Conservation (phyloP, 208 protist genomes). For the Endotrypanum monterogeii region DNA sequence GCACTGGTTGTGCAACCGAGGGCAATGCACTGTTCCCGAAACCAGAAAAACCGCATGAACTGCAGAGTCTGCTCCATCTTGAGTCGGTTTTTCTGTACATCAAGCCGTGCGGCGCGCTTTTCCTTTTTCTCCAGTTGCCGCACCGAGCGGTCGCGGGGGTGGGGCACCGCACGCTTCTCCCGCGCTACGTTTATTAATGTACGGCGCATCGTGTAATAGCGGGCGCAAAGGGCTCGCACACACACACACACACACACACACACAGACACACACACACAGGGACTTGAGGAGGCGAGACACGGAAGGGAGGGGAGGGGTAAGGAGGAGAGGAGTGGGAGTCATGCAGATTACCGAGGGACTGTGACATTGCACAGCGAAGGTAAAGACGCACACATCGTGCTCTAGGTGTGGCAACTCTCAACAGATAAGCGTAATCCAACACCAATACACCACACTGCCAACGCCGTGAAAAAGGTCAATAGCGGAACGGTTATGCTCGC, state of each 20-base stretch:
- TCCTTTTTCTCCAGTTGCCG: constrained; percentile 69
- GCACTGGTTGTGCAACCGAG: constrained; percentile 37
- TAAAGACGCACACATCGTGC: not conserved
- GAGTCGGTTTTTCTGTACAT: constrained; percentile 37
- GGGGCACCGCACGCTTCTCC: constrained; percentile 38
- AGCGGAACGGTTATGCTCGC: not conserved
- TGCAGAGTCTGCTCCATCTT: constrained; percentile 42
- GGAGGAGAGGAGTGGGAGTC: not conserved
- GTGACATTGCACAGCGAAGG: not conserved
- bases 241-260: no score
- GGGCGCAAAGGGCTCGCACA: not conserved
- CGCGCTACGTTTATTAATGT: constrained; percentile 29
- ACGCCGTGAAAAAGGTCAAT: not conserved
- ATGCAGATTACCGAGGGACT: not conserved
- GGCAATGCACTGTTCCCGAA: constrained; percentile 69
- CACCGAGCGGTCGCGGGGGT: constrained; percentile 74
- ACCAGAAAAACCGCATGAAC: constrained; percentile 71
- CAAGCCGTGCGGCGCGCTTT: constrained; percentile 43
- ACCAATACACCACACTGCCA: not conserved
- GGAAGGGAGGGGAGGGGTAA: not conserved
- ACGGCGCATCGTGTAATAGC: constrained; percentile 25
- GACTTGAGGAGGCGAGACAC: not conserved
- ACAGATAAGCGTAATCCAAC: not conserved
- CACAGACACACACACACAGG: no score
- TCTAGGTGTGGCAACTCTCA: not conserved